Evolutionary conservation across 2,329 filamentous ascomycete species (phyloP), one percentile per base, ranked within the genome.

Genomic region (Trichophyton schoenleinii): DNA sequence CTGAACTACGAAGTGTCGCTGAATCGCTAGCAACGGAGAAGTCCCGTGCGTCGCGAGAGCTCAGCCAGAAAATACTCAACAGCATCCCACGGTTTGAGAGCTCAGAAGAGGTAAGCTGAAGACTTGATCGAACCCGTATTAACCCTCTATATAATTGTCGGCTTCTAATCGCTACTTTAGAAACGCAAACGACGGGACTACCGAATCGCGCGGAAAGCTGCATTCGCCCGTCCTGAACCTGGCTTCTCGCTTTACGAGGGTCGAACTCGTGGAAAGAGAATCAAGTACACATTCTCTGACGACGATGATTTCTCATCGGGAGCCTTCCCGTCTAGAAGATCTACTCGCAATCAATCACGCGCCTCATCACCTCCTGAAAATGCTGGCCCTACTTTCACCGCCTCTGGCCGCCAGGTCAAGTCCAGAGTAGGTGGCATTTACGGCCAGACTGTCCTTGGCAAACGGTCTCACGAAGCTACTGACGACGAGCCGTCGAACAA

Each of bases 161-260:
- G 11, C 25, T 42, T 60, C 22, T 53, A 28, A 48, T 13, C 55
- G 3, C 60, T 36, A 53, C 52, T 61, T 44, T 66, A 92, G 88
- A 97, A 96, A 82, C 89, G 94, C 61, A 90, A 87, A 74, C 87
- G 91, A 52, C 87, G 94, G 62, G 94, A 99, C 69, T 97, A 99
- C 70, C 87, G 94, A 15, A 83, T 89, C 70, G 81, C 85, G 68
- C 89, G 89, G 65, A 92, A 92, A 70, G 89, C 92, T 64, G 87
- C 88, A 63, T 97, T 97, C 75, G 83, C 87, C 66, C 84, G 91
- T 3, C 90, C 91, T 4, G 91, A 96, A 67, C 87, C 88, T 8
- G 91, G 91, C 3, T 95, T 92, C 71, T 96, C 91, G 0, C 79
- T 95, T 62, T 99, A 99, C 72, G 94, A 99, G 77, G 94, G 94